Base-by-base conservation (phyloP, 768 basidiomycete species). In the Cyclocybe aegerita region DNA sequence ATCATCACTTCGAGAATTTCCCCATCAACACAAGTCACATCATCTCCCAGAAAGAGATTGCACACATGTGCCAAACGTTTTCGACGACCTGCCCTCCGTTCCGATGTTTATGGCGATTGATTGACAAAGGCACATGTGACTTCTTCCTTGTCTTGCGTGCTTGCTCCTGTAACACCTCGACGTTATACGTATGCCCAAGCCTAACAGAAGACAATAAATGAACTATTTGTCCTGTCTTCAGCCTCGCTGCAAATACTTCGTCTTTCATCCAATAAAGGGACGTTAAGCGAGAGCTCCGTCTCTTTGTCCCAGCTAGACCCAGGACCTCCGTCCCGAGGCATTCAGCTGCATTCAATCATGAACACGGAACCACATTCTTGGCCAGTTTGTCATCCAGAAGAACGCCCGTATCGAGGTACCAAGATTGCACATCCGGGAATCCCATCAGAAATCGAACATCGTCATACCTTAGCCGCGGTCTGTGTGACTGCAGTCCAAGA, bases 101-200 rank as follows among this genome's bases (percentile, higher is more conserved):
- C 69, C 71, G 67, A 70, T 68, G 60, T 60, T 60, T 62, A 60
- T 61, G 62, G 60, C 57, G 60, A 59, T 57, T 60, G 62, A 60
- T 59, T 60, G 55, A 50, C 38, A 48, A 43, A 42, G 38, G 49
- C 53, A 45, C 69, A 69, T 70, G 67, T 68, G 70, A 72, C 58
- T 39, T 23, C 30, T 48, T n/a, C 59, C 42, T 33, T n/a, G 36
- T 16, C 39, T 35, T 31, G 9, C 30, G 30, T 11, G 11, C 37
- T 39, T 45, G 38, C 45, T 39, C 36, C 39, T 49, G 34, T 31
- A 40, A 45, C 32, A 30, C 39, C 45, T 38, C 44, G 43, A 44
- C 30, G 16, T 45, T n/a, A n/a, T n/a, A n/a, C n/a, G n/a, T n/a
- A n/a, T n/a, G n/a, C n/a, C n/a, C n/a, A 23, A 23, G 23, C 23